Percentiles rank a stretch among this genome's conserved stretches.
phyloP scores from a whole-genome alignment of 2,329 filamentous ascomycete species.

The Cladophialophora bantiana region DNA sequence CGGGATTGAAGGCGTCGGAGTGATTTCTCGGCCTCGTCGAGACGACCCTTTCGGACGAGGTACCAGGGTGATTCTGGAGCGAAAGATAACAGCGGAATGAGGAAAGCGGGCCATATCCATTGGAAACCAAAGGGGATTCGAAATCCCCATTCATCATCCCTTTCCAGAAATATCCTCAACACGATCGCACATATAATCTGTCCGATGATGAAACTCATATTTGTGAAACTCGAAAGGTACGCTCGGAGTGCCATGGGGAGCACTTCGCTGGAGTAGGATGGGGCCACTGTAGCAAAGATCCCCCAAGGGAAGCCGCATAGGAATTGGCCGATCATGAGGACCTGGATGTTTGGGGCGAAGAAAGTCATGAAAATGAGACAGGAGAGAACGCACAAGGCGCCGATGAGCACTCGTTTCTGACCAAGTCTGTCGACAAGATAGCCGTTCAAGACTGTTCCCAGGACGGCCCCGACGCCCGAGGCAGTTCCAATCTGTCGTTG shows the following conservation, averaged over 20 bases:
- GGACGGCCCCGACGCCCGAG: conserved; percentile 29
- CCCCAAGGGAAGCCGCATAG: conserved; percentile 40
- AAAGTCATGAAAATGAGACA: conserved; percentile 43
- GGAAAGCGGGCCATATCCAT: conserved; percentile 41
- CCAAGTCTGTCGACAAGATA: conserved; percentile 30
- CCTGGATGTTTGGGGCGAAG: conserved; percentile 41
- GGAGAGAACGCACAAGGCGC: conserved; percentile 26
- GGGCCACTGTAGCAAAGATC: conserved; percentile 31
- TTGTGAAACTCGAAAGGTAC: conserved; percentile 26
- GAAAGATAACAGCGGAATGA: conserved; percentile 39
- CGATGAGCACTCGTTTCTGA: conserved; percentile 33
- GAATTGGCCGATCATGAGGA: conserved; percentile 42
- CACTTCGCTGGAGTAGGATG: conserved; percentile 34
- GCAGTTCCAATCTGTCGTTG: conserved; percentile 26
- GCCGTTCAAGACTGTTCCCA: conserved; percentile 32
- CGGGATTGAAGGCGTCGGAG: conserved; percentile 39
- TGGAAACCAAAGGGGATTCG: conserved; percentile 37
- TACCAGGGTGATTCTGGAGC: conserved; percentile 43
- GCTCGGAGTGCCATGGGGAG: conserved; percentile 31
- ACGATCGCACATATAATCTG: conserved; percentile 46
- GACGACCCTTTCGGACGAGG: conserved; percentile 39
- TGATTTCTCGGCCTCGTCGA: conserved; percentile 39
- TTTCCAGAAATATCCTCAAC: conserved; percentile 31
- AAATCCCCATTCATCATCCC: conserved; percentile 41
- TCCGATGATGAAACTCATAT: conserved; percentile 35